A percentile compares a stretch with the other conserved stretches of the same genome.
Evolutionary conservation across 2,329 filamentous ascomycete species (phyloP).

Genomic region (Pseudohalonectria lignicola): DNA sequence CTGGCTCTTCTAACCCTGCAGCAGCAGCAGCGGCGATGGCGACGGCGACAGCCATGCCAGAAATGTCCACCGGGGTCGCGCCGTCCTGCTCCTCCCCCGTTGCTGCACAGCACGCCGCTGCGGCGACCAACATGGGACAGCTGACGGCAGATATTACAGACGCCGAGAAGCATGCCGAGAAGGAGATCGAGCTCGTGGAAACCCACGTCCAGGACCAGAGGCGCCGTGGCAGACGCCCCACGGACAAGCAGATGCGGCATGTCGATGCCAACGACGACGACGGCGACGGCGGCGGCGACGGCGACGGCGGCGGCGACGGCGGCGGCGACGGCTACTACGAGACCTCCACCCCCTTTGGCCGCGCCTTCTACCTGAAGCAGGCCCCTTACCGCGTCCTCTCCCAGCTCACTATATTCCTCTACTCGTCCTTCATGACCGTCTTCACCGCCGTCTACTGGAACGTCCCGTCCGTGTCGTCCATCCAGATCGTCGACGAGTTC

Average conservation of each 20-base stretch:
- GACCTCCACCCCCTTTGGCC: conserved; percentile 35
- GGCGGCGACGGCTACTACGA: neutral
- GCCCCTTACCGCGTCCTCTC: conserved; percentile 39
- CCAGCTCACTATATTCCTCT: conserved; percentile 34
- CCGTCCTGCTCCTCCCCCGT: too few relatives aligned
- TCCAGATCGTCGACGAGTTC: conserved; percentile 28
- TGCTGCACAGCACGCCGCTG: too few relatives aligned
- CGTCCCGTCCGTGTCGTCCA: conserved; percentile 30
- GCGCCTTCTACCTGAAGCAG: conserved; percentile 40
- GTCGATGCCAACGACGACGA: too few relatives aligned
- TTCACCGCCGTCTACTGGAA: conserved; percentile 40
- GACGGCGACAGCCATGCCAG: neutral
- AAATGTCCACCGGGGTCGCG: neutral
- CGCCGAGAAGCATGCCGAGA: neutral
- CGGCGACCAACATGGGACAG: too few relatives aligned
- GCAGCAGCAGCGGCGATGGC: neutral
- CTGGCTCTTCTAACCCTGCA: too few relatives aligned
- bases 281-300: too few relatives aligned
- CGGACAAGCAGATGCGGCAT: too few relatives aligned
- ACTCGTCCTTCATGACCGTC: conserved; percentile 33
- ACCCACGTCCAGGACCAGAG: neutral
- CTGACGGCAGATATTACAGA: neutral
- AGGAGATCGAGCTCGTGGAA: neutral
- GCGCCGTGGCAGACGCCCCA: too few relatives aligned
- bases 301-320: too few relatives aligned